Conservation (phyloP, 169 alveolate genomes). For the Theileria parva region DNA sequence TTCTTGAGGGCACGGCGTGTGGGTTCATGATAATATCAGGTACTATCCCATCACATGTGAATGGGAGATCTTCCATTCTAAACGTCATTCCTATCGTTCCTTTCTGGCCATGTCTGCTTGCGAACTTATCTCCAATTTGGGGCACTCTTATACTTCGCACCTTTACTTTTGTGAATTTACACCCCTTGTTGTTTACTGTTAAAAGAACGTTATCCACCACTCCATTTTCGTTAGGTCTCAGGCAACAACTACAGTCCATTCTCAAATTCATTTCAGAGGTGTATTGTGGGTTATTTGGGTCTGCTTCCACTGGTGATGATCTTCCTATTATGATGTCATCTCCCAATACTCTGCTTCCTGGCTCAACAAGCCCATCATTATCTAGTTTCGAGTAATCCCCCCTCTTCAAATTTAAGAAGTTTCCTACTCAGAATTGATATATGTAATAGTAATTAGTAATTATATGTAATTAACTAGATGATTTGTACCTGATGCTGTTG, state of each 20-base stretch:
- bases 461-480: too few relatives aligned
- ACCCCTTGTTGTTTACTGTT: slow-evolving; percentile 94
- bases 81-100: slow-evolving; percentile 99
- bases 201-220: slow-evolving; percentile 94
- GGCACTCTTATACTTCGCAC: slow-evolving; percentile 94
- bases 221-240: slow-evolving; percentile 95
- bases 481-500: slow-evolving; percentile 74
- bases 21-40: slow-evolving; percentile 99
- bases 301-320: slow-evolving; percentile 86
- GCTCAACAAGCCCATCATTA: slow-evolving; percentile 95
- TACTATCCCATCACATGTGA: slow-evolving; percentile 95
- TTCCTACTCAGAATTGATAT: slow-evolving; percentile 44
- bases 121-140: slow-evolving; percentile 99
- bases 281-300: slow-evolving; percentile 16
- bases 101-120: slow-evolving; percentile 98
- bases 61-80: slow-evolving; percentile 98
- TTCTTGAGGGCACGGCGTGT: slow-evolving; percentile 99
- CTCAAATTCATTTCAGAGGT: slow-evolving; percentile 67
- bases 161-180: slow-evolving; percentile 93
- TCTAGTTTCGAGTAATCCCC: slow-evolving; percentile 96
- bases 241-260: slow-evolving; percentile 91
- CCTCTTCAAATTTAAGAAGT: slow-evolving; percentile 83
- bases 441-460: background rate
- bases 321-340: slow-evolving; percentile 98
- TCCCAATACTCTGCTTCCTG: slow-evolving; percentile 97